Evolutionary conservation across 768 basidiomycete species (phyloP).

Genomic region (Serpula lacrymans): DNA sequence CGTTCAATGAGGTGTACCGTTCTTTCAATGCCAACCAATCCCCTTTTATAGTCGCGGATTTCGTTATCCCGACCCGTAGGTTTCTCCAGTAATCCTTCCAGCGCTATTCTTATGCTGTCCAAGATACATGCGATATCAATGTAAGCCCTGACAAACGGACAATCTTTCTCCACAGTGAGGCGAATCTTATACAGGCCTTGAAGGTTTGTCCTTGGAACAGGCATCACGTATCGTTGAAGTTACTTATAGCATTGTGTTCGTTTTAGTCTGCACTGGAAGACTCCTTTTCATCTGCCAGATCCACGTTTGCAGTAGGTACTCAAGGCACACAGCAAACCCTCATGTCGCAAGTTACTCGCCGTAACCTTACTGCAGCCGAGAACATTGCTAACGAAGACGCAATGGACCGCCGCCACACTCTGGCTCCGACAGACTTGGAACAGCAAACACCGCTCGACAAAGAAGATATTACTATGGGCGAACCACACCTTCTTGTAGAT

Average conservation of each 20-base stretch:
- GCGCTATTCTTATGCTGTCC: neutral
- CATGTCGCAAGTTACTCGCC: neutral
- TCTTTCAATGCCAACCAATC: constrained; percentile 72
- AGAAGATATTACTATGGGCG: constrained; percentile 7
- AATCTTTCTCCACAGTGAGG: constrained; percentile 86
- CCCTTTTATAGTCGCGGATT: constrained; percentile 82
- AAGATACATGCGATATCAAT: constrained; percentile 87
- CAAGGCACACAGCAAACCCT: constrained; percentile 19
- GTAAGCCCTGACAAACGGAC: constrained; percentile 97
- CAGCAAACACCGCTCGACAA: neutral
- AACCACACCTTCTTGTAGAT: constrained; percentile 10
- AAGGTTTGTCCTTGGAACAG: constrained; percentile 50
- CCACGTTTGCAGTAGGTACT: constrained; percentile 58
- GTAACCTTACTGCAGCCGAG: neutral
- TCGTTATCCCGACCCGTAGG: constrained; percentile 76
- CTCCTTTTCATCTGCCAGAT: constrained; percentile 64
- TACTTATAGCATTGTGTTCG: constrained; percentile 1
- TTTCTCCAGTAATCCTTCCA: neutral
- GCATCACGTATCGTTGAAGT: neutral
- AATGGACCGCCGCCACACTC: neutral
- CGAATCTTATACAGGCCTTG: constrained; percentile 69
- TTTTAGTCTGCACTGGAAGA: constrained; percentile 62
- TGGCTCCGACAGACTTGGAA: neutral
- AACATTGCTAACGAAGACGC: constrained; percentile 5
- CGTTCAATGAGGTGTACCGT: constrained; percentile 90